Base-by-base conservation (phyloP, 345 rosid genomes). In the Lenwebbia sp. region DNA sequence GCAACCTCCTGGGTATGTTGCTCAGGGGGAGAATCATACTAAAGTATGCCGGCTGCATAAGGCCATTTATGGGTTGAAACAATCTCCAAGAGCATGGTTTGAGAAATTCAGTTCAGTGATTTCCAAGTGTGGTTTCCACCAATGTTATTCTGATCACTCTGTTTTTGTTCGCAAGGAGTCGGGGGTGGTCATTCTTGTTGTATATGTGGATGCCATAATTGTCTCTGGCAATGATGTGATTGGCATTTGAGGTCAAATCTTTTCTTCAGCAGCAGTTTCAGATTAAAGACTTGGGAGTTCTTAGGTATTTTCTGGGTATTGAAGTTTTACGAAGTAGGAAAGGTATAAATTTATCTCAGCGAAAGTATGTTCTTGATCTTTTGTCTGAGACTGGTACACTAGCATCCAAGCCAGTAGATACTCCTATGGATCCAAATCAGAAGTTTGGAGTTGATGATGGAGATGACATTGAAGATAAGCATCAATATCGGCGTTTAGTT, bases 91-190 rank as follows among this genome's bases (percentile, higher is more conserved):
- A 52, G 60, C 1, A 25, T 56, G n/a, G 60, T 56, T 56, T 56
- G 25, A 56, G 60, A 56, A 56, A 56, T 40, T 56, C 3, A 23
- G 0, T 56, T 56, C 0, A 23, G 0, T 11, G 0, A 56, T 56
- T 56, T 56, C 40, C 13, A 56, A n/a, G 60, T 23, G 4, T 56
- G 23, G 60, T 23, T 56, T 56, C 6, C n/a, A 56, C 25, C 2
- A 56, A 0, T 23, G 13, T 56, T 56, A 56, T 23, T 56, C 13
- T 56, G 9, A 23, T 23, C 13, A 26, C 4, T 40, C 2, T 40
- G 40, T 0, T 23, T 56, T 56, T 56, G 60, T 2, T 56, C 0
- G 1, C 3, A 54, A 55, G 6, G 13, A 56, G 12, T 9, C 0
- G 10, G 3, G 26, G 3, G n/a, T 56, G n/a, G 60, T 56, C n/a